These are phyloP conservation scores for Phaeodactylum tricornutum DNA, from an alignment of 108 stramenopile species.

Conservation along the genomic window DNA sequence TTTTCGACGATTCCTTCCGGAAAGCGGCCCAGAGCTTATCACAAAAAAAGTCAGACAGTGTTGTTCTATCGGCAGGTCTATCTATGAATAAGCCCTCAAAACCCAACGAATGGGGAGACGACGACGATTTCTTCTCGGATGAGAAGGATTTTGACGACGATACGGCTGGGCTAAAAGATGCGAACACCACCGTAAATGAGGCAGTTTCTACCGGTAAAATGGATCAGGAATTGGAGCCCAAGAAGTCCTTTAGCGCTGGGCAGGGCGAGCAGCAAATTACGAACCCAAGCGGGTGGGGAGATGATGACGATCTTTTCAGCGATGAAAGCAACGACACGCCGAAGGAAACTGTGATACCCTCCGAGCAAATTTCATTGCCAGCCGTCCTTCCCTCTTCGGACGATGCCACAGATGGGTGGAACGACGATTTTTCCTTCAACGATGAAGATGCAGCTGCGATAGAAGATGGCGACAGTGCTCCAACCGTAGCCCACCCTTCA, in stretches of 20 bases:
- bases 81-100: too few relatives aligned
- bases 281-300: background rate
- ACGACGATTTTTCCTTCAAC: background rate
- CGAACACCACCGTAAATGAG: too few relatives aligned
- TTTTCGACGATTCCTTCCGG: too few relatives aligned
- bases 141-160: background rate
- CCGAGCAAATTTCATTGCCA: background rate
- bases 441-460: too few relatives aligned
- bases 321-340: background rate
- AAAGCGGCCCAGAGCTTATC: too few relatives aligned
- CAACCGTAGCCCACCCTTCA: background rate
- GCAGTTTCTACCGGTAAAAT: too few relatives aligned
- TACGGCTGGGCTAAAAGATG: too few relatives aligned
- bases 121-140: background rate
- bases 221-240: too few relatives aligned
- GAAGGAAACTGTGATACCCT: background rate
- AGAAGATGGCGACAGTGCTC: background rate
- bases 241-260: too few relatives aligned
- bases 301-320: background rate
- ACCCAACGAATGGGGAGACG: background rate
- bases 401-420: background rate
- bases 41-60: too few relatives aligned
- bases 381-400: background rate
- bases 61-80: too few relatives aligned
- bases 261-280: background rate